A percentile compares a stretch with the other conserved stretches of the same genome.
Evolutionary conservation across 768 basidiomycete species (phyloP).

Genomic region (Pholiota molesta): DNA sequence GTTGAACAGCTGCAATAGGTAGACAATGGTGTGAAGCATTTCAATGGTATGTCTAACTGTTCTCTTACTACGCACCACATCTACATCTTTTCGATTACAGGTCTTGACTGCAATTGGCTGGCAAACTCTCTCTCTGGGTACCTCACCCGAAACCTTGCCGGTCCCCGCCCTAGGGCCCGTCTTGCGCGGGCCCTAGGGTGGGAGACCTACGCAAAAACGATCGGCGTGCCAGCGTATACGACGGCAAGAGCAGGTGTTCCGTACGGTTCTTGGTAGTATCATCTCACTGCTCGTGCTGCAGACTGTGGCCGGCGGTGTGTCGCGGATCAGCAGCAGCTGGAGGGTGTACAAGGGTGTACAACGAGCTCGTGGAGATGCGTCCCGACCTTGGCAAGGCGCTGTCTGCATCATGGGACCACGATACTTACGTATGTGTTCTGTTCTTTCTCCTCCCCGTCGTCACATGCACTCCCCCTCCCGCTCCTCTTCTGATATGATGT

Average conservation of each 20-base stretch:
- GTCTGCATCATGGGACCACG: conserved; percentile 44
- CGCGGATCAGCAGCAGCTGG: conserved; percentile 46
- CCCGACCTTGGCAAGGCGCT: conserved; percentile 47
- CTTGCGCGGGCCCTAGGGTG: too few species aligned
- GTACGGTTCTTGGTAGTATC: conserved; percentile 46
- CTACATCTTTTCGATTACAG: too few species aligned
- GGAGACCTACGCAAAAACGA: too few species aligned
- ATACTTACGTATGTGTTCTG: conserved; percentile 34
- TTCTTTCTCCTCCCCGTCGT: background rate
- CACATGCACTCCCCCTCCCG: conserved; percentile 27
- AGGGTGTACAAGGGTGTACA: conserved; percentile 50
- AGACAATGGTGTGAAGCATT: too few species aligned
- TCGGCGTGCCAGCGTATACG: conserved; percentile 48
- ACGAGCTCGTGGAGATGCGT: conserved; percentile 49
- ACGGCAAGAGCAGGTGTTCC: conserved; percentile 54
- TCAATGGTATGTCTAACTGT: too few species aligned
- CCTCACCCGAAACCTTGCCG: too few species aligned
- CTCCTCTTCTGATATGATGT: conserved; percentile 42
- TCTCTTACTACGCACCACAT: too few species aligned
- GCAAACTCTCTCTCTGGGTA: too few species aligned
- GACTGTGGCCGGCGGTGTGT: conserved; percentile 45
- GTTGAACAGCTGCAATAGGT: too few species aligned
- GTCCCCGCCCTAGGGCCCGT: too few species aligned
- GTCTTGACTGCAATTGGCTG: too few species aligned
- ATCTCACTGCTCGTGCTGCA: conserved; percentile 46